Percentiles rank a stretch among this genome's conserved stretches.
Evolutionary conservation across 2,329 filamentous ascomycete genomes (phyloP).

Genomic region (Fusarium sp.): DNA sequence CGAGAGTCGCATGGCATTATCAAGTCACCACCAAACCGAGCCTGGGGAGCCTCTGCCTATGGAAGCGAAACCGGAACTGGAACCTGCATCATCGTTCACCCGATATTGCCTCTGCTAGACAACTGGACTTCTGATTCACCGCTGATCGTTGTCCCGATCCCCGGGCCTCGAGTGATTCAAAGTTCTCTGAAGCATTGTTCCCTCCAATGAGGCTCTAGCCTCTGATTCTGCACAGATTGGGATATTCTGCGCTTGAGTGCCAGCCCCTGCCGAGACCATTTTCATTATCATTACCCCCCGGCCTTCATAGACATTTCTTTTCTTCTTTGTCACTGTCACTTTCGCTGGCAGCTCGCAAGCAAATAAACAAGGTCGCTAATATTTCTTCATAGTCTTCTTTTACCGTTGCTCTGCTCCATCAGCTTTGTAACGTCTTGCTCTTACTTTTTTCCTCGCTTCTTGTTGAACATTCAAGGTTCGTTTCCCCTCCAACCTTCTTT

Average conservation of each 20-base stretch:
- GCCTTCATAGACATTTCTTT: constrained; percentile 1
- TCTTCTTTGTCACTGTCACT: neutral
- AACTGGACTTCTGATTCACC: constrained; percentile 26
- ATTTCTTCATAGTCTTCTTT: constrained; percentile 27
- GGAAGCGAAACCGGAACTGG: constrained; percentile 5
- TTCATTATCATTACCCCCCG: neutral
- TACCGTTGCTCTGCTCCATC: constrained; percentile 39
- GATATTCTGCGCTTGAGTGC: neutral
- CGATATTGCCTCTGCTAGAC: neutral
- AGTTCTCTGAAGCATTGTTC: constrained; percentile 6
- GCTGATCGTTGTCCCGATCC: neutral
- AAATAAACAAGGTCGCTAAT: constrained; percentile 21
- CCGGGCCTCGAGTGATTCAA: neutral
- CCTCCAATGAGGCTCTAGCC: neutral
- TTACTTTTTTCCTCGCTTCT: constrained; percentile 22
- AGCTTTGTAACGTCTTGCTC: constrained; percentile 42
- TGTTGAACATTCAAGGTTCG: constrained; percentile 34
- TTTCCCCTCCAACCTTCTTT: no score
- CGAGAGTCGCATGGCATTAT: neutral
- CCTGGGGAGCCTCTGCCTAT: neutral
- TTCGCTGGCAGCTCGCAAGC: neutral
- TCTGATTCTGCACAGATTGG: constrained; percentile 11
- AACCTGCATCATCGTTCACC: neutral
- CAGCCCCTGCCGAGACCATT: neutral
- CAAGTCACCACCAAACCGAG: neutral